Conservation (phyloP, 805 yeast genomes). For the Lipomyces mesembrius region DNA sequence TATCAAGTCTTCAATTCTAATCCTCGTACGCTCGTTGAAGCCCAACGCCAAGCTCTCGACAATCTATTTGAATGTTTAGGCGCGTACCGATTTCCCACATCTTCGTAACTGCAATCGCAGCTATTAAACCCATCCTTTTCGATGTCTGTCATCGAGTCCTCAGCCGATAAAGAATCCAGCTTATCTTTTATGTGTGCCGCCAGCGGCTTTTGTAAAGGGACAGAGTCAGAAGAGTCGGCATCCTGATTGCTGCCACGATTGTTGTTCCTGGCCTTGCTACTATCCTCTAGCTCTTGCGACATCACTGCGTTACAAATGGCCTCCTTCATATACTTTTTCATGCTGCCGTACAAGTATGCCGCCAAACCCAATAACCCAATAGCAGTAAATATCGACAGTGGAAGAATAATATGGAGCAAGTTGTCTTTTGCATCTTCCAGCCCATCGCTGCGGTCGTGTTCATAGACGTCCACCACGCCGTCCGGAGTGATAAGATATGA, state of each 20-base stretch:
- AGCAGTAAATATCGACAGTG: background rate
- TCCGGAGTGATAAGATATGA: constrained; percentile 1
- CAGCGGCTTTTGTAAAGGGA: background rate
- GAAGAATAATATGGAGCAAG: background rate
- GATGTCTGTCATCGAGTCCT: background rate
- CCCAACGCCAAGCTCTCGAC: background rate
- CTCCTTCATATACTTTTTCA: constrained; percentile 5
- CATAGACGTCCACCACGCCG: background rate
- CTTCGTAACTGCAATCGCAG: background rate
- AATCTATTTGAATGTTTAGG: background rate
- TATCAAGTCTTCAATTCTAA: background rate
- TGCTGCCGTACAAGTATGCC: background rate
- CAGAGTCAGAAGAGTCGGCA: background rate
- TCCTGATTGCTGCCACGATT: background rate
- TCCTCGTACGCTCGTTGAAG: background rate
- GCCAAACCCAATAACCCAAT: background rate
- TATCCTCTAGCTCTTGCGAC: background rate
- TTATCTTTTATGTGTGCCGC: background rate
- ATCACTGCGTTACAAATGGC: background rate
- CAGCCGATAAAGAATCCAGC: background rate
- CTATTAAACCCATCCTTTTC: background rate
- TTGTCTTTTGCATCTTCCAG: background rate
- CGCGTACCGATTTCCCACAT: background rate
- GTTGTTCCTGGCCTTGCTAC: background rate
- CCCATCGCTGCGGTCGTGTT: background rate